These are phyloP conservation scores for Pseudotsuga menziesii DNA, from an alignment of 75 land plant genomes.

Conservation along the genomic window DNA sequence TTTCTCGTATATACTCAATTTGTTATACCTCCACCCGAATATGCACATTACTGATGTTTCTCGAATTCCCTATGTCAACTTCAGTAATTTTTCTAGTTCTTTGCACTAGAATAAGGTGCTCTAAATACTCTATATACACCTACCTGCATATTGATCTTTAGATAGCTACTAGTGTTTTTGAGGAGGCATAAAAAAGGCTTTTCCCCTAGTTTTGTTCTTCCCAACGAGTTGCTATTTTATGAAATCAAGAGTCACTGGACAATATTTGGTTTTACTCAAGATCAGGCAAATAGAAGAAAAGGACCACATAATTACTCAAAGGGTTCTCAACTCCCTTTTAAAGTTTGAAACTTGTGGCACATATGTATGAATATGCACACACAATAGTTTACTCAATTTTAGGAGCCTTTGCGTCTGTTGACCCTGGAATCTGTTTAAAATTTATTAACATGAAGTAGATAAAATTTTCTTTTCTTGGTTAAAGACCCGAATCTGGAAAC, in stretches of 20 bases:
- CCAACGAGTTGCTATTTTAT: not conserved
- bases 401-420: too few species aligned
- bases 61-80: not conserved
- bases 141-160: not conserved
- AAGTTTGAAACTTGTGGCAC: too few species aligned
- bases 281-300: not conserved
- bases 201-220: not conserved
- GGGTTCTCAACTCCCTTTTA: not conserved
- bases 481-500: too few species aligned
- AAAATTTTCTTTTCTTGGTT: too few species aligned
- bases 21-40: not conserved
- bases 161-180: not conserved
- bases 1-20: not conserved
- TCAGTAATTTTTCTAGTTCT: not conserved
- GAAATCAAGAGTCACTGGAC: not conserved
- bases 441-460: too few species aligned
- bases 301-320: not conserved
- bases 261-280: not conserved
- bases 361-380: too few species aligned
- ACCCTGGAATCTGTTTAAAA: too few species aligned
- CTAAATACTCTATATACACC: not conserved
- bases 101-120: not conserved
- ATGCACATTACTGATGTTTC: not conserved
- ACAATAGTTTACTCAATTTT: too few species aligned
- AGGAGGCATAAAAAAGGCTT: not conserved